Evolutionary conservation across 2,329 filamentous ascomycete species (phyloP).

Genomic region (Colletotrichum horii): DNA sequence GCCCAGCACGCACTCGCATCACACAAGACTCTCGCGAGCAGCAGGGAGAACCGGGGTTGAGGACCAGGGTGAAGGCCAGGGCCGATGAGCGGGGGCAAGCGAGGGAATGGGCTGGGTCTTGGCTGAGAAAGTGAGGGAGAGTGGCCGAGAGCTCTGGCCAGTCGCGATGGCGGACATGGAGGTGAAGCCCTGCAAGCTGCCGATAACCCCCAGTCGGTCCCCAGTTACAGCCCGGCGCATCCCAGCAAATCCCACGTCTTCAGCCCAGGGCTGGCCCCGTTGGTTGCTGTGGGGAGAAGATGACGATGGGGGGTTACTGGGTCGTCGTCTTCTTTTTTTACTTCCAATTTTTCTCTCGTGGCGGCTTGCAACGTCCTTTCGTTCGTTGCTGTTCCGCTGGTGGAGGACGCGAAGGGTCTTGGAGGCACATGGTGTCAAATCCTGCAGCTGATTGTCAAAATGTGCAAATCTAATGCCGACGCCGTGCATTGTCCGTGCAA

Average conservation of each 20-base stretch:
- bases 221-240: slow-evolving; percentile 6
- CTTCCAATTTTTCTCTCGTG: background rate
- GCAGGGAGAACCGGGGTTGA: background rate
- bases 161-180: slow-evolving; percentile 17
- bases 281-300: slow-evolving; percentile 22
- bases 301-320: slow-evolving; percentile 20
- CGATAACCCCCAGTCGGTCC: slow-evolving; percentile 1
- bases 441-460: background rate
- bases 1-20: slow-evolving; percentile 9
- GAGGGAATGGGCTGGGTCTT: slow-evolving; percentile 11
- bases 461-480: background rate
- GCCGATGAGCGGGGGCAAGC: slow-evolving; percentile 17
- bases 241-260: slow-evolving; percentile 19
- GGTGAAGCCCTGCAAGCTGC: slow-evolving; percentile 16
- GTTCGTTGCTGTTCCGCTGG: slow-evolving; percentile 6
- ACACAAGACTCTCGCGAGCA: background rate
- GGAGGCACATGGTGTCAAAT: background rate
- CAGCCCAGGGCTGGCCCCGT: slow-evolving; percentile 19
- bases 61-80: background rate
- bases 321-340: background rate
- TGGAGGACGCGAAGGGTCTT: slow-evolving; percentile 1
- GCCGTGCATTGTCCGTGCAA: background rate
- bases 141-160: slow-evolving; percentile 17
- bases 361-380: background rate
- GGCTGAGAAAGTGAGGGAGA: slow-evolving; percentile 10